Base-by-base conservation (phyloP, 2,329 filamentous ascomycete genomes). In the Talaromyces atroroseus region DNA sequence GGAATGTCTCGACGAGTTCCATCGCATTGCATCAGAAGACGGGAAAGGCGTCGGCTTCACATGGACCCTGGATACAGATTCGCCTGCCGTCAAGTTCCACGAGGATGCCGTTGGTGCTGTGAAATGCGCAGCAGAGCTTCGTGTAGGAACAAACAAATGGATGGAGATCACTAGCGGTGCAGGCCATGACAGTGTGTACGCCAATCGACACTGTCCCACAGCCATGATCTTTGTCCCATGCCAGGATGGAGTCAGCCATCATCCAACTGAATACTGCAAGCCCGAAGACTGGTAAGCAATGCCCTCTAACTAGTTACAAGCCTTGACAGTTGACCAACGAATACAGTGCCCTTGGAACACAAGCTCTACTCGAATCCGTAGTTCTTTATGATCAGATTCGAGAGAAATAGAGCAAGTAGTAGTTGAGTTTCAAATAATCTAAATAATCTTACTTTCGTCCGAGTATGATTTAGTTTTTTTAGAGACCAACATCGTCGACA, bases 201-300 rank as follows among this genome's bases (percentile, higher is more conserved):
- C 83, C 3, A 83, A 78, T 44, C 77, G 79, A 60, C 73, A 75
- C 38, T 82, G 80, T 40, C 84, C 84, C 16, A 85, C 83, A 2
- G 80, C 81, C 45, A 87, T 87, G 84, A 83, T 87, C 26, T 87
- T 87, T 62, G 80, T 86, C 18, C 83, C 83, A 6, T 85, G 82
- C 60, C 79, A 76, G 64, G 79, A 84, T 62, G 84, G 84, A 1
- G 71, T 87, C 20, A 85, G 81, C 63, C 84, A 87, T 64, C 80
- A 86, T 62, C 83, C 84, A 2, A 76, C 80, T 42, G 84, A 87
- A 64, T 86, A 82, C 63, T 81, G 80, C 36, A 79, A 76, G 42
- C 76, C 78, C 0, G 82, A 83, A 46, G 82, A 86, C 64, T 86
- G 82, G 26, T 34, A 20, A 48, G 24, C 32, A n/a, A n/a, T n/a